These are phyloP conservation scores for Phyllachora maydis DNA, from an alignment of 2,329 filamentous ascomycete species.

Conservation along the genomic window DNA sequence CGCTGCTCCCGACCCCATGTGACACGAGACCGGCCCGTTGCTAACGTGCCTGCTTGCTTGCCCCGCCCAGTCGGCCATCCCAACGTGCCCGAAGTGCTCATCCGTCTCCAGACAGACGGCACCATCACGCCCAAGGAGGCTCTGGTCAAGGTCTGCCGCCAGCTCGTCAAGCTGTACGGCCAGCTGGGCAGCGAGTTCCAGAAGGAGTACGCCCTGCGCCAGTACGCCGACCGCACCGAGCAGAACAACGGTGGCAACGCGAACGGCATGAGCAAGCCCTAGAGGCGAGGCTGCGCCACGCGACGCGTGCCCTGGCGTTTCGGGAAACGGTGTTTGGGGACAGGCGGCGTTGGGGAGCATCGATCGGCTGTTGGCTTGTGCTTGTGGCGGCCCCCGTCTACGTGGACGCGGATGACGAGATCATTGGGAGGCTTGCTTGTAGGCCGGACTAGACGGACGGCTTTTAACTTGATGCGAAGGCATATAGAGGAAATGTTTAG, in stretches of 20 bases:
- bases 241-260: conserved; percentile 32
- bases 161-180: conserved; percentile 63
- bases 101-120: conserved; percentile 87
- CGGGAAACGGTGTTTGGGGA: not conserved
- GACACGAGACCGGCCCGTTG: no score
- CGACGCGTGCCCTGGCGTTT: no score
- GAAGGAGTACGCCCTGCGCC: conserved; percentile 10
- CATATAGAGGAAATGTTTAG: no score
- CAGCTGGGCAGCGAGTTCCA: conserved; percentile 27
- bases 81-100: conserved; percentile 37
- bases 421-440: no score
- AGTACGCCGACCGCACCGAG: conserved; percentile 25
- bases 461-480: no score
- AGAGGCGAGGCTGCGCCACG: no score
- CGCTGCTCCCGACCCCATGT: conserved; percentile 4
- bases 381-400: no score
- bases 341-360: not conserved
- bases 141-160: conserved; percentile 58
- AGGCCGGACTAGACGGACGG: no score
- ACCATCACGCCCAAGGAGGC: conserved; percentile 76
- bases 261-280: no score
- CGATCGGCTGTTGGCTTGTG: no score
- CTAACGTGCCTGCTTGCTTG: no score
- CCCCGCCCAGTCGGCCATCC: conserved; percentile 30
- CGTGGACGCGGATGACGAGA: no score